Evolutionary conservation across 441 rosid genomes (phyloP).

Genomic region (Flueggea neowawraea): DNA sequence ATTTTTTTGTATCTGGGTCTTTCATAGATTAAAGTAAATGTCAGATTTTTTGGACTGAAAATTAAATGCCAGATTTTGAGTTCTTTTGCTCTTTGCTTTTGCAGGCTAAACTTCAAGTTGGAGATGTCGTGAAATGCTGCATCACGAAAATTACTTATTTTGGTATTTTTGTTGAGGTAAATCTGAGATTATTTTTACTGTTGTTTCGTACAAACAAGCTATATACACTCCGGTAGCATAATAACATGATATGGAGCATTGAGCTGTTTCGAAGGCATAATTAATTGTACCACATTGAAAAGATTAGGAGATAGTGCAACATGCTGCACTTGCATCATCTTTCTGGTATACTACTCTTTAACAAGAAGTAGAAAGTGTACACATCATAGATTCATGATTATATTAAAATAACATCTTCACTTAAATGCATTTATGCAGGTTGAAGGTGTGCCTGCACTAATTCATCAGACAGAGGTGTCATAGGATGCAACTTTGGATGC

Average conservation of each 20-base stretch:
- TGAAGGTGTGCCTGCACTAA: conserved; percentile 82
- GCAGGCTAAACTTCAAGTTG: conserved; percentile 84
- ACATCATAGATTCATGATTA: conserved; percentile 1
- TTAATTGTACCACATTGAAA: too few relatives aligned
- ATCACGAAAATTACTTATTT: conserved; percentile 70
- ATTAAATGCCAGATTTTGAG: not conserved
- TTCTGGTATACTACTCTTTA: conserved; percentile 5
- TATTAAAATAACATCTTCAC: conserved; percentile 4
- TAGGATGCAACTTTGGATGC: conserved; percentile 97
- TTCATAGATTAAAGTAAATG: not conserved
- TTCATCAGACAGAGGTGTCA: conserved; percentile 91
- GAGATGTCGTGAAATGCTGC: conserved; percentile 83
- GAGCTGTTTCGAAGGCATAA: too few relatives aligned
- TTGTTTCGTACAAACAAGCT: not conserved
- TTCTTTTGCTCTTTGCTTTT: conserved; percentile 13
- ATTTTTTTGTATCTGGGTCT: not conserved
- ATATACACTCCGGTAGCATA: too few relatives aligned
- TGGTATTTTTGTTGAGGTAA: conserved; percentile 89
- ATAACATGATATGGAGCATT: too few relatives aligned
- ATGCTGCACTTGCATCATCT: not conserved
- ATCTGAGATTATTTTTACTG: not conserved
- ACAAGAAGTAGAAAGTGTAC: not conserved
- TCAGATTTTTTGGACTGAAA: not conserved
- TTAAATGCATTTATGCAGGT: conserved; percentile 41
- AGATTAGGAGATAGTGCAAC: not conserved